Base-by-base conservation (phyloP, 805 yeast species). In the Teunomyces panamensis region DNA sequence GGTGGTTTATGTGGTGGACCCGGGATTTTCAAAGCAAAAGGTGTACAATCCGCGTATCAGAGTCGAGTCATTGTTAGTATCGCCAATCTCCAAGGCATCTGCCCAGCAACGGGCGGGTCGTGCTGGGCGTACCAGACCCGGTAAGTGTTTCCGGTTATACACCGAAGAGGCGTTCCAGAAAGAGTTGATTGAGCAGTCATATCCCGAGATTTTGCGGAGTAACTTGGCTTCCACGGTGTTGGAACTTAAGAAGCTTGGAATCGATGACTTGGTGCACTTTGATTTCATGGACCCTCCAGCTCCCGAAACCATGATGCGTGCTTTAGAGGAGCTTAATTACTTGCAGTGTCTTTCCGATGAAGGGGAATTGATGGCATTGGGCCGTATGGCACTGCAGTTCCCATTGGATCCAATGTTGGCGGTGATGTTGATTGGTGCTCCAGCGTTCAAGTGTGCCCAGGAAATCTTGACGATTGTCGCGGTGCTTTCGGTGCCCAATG, bases 261-360 rank as follows among this genome's bases (percentile, higher is more conserved):
- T 92, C 54, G 96, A 94, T 63, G 98, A 92, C 70, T 80, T 92
- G 60, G 99, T 94, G 34, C 98, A 92, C 69, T 92, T 92, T 63
- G 99, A 94, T 66, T 92, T 94, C 64, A 92, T 92, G 96, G 99
- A 92, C 63, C 98, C 99, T 6, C 99, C 99, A 10, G 98, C 98
- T 2, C 99, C 99, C 8, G 99, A 92, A 68, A 94, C 99, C 5
- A 94, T 92, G 99, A 94, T 94, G 99, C 80, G 99, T 65, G 98
- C 98, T 0, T 74, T 92, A 53, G 99, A 92, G 67, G 99, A 92
- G 67, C 77, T 92, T 60, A 91, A 94, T 63, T 94, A 89, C 63
- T 74, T 92, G 52, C 84, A 86, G 17, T 94, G 97, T 71, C 77
- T 92, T 45, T 88, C 89, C 56, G 97, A 94, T 64, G 92, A 89